Evolutionary conservation across 345 rosid genomes (phyloP), one percentile per base, ranked within the genome.

Genomic region (Populus euphratica): DNA sequence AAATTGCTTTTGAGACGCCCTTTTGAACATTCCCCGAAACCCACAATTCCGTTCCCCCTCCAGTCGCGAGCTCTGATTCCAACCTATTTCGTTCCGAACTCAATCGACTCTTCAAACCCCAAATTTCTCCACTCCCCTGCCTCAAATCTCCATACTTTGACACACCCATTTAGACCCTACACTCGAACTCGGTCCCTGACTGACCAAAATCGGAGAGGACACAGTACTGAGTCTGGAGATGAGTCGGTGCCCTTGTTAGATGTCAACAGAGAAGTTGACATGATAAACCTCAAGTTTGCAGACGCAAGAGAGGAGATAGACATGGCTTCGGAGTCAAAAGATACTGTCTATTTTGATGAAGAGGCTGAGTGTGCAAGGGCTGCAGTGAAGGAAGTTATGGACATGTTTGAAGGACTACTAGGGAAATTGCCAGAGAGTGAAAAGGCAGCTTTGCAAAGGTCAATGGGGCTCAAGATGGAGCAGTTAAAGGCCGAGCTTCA

Each of bases 231-330:
- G 71, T 82, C 92, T 11, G 74, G 80, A 11, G 76, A 69, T 6
- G 84, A 43, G 25, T 49, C 87, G 25, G 74, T 79, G 14, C 52
- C 82, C 6, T 80, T 41, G 76, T 77, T 78, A 71, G 94, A 96
- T 73, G 86, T 86, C 71, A 88, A 91, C 91, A 87, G 82, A 52
- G 92, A 87, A 5, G 96, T 96, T 44, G 98, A 93, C 84, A 67
- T 73, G 86, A 92, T 96, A 75, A 93, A 96, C 89, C 90, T 90
- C 77, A 92, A 91, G 81, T 96, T 96, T 77, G 99, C 90, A 16
- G 98, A 96, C 85, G 99, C 99, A n/a, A 93, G 99, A 68, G 97
- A 96, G 81, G 99, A 96, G 93, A 91, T 93, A 70, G 97, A 96
- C 73, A 86, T 88, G 95, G 97, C 98, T n/a, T 87, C 90, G 96